Percentiles rank a stretch among this genome's conserved stretches.
These are phyloP conservation scores for Lyophyllum shimeji DNA, from an alignment of 768 basidiomycete species.

Conservation along the genomic window DNA sequence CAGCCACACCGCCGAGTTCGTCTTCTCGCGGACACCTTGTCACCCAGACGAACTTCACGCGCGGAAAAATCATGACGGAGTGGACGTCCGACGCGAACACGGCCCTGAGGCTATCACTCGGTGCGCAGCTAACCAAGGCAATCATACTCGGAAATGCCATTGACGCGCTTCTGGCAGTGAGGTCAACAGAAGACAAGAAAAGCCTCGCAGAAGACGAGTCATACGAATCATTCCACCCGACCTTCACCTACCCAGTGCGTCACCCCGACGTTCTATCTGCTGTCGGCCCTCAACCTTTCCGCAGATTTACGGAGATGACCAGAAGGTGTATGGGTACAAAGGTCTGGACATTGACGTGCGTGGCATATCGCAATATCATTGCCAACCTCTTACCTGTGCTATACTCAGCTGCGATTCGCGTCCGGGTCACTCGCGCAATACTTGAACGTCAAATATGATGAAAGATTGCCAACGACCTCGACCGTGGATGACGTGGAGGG, in stretches of 20 bases:
- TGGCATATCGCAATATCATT: constrained; percentile 2
- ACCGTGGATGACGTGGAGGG: constrained; percentile 89
- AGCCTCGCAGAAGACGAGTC: constrained; percentile 54
- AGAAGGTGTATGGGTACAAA: constrained; percentile 94
- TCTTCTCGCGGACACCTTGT: background rate
- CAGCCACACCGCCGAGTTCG: background rate
- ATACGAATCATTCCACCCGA: constrained; percentile 74
- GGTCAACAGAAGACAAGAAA: constrained; percentile 66
- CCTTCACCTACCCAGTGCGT: constrained; percentile 91
- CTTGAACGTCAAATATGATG: constrained; percentile 65
- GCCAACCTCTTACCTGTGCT: background rate
- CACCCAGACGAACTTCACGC: background rate
- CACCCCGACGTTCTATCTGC: constrained; percentile 4
- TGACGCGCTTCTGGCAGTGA: constrained; percentile 44
- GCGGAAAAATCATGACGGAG: constrained; percentile 40
- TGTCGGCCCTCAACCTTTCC: background rate
- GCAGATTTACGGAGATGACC: constrained; percentile 93
- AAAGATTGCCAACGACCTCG: constrained; percentile 60
- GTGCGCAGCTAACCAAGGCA: constrained; percentile 38
- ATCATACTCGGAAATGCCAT: background rate
- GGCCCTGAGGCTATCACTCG: constrained; percentile 71
- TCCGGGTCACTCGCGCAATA: constrained; percentile 85
- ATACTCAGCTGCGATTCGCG: constrained; percentile 70
- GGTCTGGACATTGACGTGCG: constrained; percentile 81
- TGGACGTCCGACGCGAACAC: constrained; percentile 85